Evolutionary conservation across 2,329 filamentous ascomycete genomes (phyloP).

Genomic region (Monilinia fructicola): DNA sequence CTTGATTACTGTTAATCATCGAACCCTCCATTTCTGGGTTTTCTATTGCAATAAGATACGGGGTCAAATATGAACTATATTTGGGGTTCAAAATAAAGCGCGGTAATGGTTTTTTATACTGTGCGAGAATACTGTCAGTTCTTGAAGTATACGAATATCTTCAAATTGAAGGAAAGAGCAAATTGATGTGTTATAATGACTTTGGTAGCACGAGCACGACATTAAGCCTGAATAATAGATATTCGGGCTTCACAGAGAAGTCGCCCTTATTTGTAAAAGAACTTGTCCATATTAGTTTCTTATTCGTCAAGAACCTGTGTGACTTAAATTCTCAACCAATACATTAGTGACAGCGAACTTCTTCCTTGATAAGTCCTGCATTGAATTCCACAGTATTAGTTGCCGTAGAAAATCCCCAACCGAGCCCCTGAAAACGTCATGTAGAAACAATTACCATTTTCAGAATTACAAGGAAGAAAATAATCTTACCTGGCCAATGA

Average conservation of each 20-base stretch:
- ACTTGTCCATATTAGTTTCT: too few relatives aligned
- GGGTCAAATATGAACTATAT: not conserved
- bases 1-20: not conserved
- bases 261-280: too few relatives aligned
- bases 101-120: not conserved
- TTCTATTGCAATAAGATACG: not conserved
- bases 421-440: constrained; percentile 1
- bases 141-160: too few relatives aligned
- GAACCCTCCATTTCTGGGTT: not conserved
- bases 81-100: not conserved
- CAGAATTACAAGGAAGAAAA: not conserved
- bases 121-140: too few relatives aligned
- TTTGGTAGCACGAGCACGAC: too few relatives aligned
- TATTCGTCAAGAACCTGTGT: too few relatives aligned
- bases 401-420: not conserved
- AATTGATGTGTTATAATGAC: too few relatives aligned
- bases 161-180: too few relatives aligned
- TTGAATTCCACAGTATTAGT: too few relatives aligned
- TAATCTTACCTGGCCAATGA: not conserved
- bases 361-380: not conserved
- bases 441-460: not conserved
- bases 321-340: not conserved
- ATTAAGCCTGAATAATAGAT: too few relatives aligned
- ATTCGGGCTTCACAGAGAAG: too few relatives aligned
- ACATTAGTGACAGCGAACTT: not conserved